Evolutionary conservation across 305 asterid species (phyloP).

Genomic region (Fraxinus angustifolia): DNA sequence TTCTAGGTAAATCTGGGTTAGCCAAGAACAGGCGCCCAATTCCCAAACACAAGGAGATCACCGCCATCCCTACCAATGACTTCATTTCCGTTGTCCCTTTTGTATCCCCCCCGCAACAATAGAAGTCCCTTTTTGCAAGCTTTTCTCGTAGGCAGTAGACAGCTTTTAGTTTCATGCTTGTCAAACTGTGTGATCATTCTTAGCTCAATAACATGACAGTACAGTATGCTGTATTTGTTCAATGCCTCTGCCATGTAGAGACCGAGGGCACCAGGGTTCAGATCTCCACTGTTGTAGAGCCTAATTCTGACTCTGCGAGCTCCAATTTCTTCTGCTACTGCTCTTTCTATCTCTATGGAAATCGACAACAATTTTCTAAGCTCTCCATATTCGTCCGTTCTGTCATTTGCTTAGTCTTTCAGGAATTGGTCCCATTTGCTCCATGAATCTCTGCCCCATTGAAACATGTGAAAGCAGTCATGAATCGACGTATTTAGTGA

Average conservation of each 20-base stretch:
- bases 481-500: neutral
- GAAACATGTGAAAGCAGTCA: constrained; percentile 17
- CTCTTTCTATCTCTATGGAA: constrained; percentile 30
- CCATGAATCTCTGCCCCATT: constrained; percentile 36
- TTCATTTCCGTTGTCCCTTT: constrained; percentile 28
- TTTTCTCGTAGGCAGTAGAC: constrained; percentile 28
- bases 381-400: constrained; percentile 34
- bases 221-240: constrained; percentile 26
- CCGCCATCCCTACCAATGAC: constrained; percentile 24
- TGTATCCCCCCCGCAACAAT: constrained; percentile 36
- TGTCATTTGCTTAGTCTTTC: constrained; percentile 19
- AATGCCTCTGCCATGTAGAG: constrained; percentile 36
- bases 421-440: constrained; percentile 35
- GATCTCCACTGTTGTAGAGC: constrained; percentile 29
- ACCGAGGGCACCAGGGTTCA: constrained; percentile 29
- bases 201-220: constrained; percentile 36
- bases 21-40: constrained; percentile 26
- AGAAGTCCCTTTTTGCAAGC: constrained; percentile 34
- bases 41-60: constrained; percentile 37
- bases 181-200: constrained; percentile 18
- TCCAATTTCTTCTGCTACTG: constrained; percentile 26
- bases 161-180: constrained; percentile 1
- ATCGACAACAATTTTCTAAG: constrained; percentile 33
- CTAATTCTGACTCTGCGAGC: constrained; percentile 36
- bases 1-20: constrained; percentile 32